Evolutionary conservation across 2,329 filamentous ascomycete species (phyloP), one percentile per base, ranked within the genome.

Genomic region (Colletotrichum gloeosporioides): DNA sequence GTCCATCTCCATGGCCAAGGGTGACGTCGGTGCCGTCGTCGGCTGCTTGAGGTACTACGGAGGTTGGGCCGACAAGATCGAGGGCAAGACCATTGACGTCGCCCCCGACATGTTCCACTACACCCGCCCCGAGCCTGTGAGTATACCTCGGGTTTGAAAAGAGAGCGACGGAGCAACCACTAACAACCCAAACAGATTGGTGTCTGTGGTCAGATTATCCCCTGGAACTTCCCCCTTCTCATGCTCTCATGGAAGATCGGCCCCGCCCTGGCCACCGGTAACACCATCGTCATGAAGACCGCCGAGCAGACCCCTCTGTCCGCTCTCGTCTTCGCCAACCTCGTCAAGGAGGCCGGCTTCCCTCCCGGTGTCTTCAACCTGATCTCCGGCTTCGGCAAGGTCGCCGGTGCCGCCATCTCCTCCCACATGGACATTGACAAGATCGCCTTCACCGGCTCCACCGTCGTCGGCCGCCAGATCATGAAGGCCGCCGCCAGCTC

Each of bases 1-100:
- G 91, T 92, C 94, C 78, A 91, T 95, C 84, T 89, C 83, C 82
- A 92, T 95, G 90, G 93, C 95, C 78, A 94, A 92, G 83, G 94
- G 92, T 49, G 95, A 98, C 83, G 90, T 98, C 57, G 87, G 85
- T 71, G 90, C 91, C 80, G 93, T 93, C 75, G 89, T 91, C 79
- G 93, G 90, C 82, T 93, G 91, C 87, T 86, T 98, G 82, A 92
- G 96, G 86, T 83, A 87, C 84, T 87, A 87, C 82, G 95, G 91
- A 82, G 96, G 96, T 77, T 98, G 94, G 93, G 95, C 95, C 81
- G 96, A 98, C 90, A 98, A 98, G 92, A 93, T 97, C 79, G 90
- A 93, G 86, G 95, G 96, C 86, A 95, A 96, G 89, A 95, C 95
- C 73, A 93, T 97, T 79, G 95, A 98, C 81, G 94, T 95, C 80